phyloP scores from a whole-genome alignment of 805 yeast genomes.

The Cyberlindnera japonica region DNA sequence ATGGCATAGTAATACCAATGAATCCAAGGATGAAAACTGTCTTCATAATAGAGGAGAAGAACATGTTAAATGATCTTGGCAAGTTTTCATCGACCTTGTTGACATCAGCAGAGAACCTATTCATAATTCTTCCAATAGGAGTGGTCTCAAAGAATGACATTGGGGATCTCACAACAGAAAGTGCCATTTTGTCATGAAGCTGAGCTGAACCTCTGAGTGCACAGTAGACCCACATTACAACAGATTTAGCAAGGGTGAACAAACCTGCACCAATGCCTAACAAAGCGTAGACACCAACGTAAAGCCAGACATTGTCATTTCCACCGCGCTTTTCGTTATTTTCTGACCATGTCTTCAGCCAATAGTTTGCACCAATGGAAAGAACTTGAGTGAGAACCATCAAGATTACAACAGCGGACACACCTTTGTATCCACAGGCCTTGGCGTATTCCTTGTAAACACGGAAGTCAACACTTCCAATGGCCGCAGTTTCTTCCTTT shows the following conservation, averaged over 20 bases:
- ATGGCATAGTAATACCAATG: slow-evolving; percentile 85
- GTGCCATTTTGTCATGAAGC: slow-evolving; percentile 56
- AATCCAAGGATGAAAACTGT: slow-evolving; percentile 73
- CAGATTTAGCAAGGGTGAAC: slow-evolving; percentile 42
- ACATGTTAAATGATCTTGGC: slow-evolving; percentile 68
- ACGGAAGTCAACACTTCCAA: slow-evolving; percentile 53
- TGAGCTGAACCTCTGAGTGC: slow-evolving; percentile 53
- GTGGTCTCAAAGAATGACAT: slow-evolving; percentile 96
- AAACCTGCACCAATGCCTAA: slow-evolving; percentile 53
- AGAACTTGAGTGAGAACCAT: slow-evolving; percentile 36
- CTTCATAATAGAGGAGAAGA: slow-evolving; percentile 55
- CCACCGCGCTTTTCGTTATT: slow-evolving; percentile 37
- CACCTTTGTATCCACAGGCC: slow-evolving; percentile 55
- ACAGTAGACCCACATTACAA: slow-evolving; percentile 48
- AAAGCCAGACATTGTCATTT: slow-evolving; percentile 42
- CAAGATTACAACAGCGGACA: slow-evolving; percentile 35
- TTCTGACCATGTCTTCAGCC: slow-evolving; percentile 73
- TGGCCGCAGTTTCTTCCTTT: slow-evolving; percentile 49
- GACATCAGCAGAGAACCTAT: slow-evolving; percentile 87
- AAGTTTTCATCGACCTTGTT: slow-evolving; percentile 80
- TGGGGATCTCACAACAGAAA: slow-evolving; percentile 67
- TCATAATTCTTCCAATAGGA: slow-evolving; percentile 87
- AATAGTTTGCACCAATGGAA: slow-evolving; percentile 46
- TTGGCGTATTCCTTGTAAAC: slow-evolving; percentile 53
- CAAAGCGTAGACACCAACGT: slow-evolving; percentile 50